Base-by-base conservation (phyloP, 805 yeast genomes). In the Dipodascopsis uninucleata region DNA sequence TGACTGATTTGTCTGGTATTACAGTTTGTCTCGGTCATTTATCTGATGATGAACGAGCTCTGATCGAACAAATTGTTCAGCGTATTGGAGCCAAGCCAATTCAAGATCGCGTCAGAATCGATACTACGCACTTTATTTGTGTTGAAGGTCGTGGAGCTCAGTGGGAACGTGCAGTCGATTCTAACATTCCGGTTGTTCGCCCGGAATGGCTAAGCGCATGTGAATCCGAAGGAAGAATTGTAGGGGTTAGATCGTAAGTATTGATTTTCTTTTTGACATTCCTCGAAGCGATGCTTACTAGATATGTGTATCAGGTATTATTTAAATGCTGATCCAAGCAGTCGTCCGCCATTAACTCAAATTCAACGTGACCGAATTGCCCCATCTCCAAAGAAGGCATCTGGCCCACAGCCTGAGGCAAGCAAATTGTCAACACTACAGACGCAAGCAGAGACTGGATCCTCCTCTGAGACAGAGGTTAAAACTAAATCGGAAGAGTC, bases 131-230 rank as follows among this genome's bases (percentile, higher is more conserved):
- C 64, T 93, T 83, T 60, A 72, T 93, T n/a, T 76, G 84, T 51
- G 82, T 94, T 12, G 73, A 76, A 17, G 79, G 80, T 38, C 69
- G 70, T 32, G 87, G 86, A n/a, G 73, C 81, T 14, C 89, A 85
- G 64, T 84, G 77, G 68, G 72, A 79, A 51, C 82, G 79, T 61
- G 98, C 97, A 1, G 73, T 75, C 50, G 88, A 82, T 41, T 77
- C 79, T 69, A 93, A 88, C 61, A 87, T 93, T 44, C 98, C 98
- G 1, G 77, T 93, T 31, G 89, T 93, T 22, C 77, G 95, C 63
- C 97, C 98, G 0, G 97, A 93, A 63, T 93, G 97, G 97, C 70
- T 93, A 45, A 82, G 84, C 64, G 96, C 97, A 0, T 93, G 97
- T 69, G 95, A 85, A 58, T 64, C 74, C 33, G 97, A 89, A 29